Conservation (phyloP, 78 protist species). For the Cavenderia fasciculata region DNA sequence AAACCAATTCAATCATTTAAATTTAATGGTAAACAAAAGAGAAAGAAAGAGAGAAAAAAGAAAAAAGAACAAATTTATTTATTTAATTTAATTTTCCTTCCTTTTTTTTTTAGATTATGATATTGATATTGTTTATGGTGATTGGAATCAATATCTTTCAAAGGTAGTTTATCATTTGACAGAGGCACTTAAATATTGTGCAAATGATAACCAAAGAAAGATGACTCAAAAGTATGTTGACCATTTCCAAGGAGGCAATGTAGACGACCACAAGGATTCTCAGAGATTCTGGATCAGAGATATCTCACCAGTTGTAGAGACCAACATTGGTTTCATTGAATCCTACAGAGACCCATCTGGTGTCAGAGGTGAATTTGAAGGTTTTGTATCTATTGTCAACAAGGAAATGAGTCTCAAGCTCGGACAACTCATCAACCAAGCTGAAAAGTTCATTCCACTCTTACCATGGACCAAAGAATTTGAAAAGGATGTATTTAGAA, state of each 20-base stretch:
- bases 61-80: no score
- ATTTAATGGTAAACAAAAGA: no score
- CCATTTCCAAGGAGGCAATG: conserved; percentile 64
- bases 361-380: conserved; percentile 92
- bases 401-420: conserved; percentile 67
- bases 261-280: conserved; percentile 84
- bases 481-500: conserved; percentile 84
- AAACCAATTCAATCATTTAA: no score
- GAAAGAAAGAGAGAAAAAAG: no score
- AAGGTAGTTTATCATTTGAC: conserved; percentile 48
- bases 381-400: conserved; percentile 89
- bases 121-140: conserved; percentile 73
- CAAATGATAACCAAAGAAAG: conserved; percentile 73
- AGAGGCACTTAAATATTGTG: conserved; percentile 49
- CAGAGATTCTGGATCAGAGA: conserved; percentile 87
- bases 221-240: conserved; percentile 84
- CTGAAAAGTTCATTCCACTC: conserved; percentile 45
- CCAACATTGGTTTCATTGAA: conserved; percentile 90
- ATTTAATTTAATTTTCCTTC: no score
- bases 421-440: conserved; percentile 60
- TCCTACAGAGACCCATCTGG: conserved; percentile 87
- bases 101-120: neutral
- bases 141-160: conserved; percentile 25
- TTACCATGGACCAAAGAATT: conserved; percentile 86
- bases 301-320: conserved; percentile 84